These are phyloP conservation scores for Rhynchosporium graminicola DNA, from an alignment of 2,329 filamentous ascomycete genomes.

Conservation along the genomic window DNA sequence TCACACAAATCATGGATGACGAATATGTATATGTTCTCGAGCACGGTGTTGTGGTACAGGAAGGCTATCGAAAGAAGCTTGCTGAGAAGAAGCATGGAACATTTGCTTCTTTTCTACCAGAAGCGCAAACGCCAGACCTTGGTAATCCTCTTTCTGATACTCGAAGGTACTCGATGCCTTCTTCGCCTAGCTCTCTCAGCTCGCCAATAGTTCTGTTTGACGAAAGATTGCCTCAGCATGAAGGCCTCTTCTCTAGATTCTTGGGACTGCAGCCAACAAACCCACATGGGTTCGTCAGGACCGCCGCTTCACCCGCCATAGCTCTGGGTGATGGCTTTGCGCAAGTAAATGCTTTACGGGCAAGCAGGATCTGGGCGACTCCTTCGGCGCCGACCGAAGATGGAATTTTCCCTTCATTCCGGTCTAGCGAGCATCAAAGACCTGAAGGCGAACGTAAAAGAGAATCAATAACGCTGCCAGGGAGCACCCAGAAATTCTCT, in stretches of 20 bases:
- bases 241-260: slow-evolving; percentile 24
- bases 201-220: slow-evolving; percentile 10
- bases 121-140: slow-evolving; percentile 11
- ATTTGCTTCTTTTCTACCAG: slow-evolving; percentile 48
- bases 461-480: not conserved
- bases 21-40: slow-evolving; percentile 85
- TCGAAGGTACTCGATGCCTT: slow-evolving; percentile 24
- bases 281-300: slow-evolving; percentile 1
- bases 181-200: slow-evolving; percentile 15
- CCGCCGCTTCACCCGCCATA: slow-evolving; percentile 14
- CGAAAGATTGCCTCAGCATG: slow-evolving; percentile 13
- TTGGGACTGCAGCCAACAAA: slow-evolving; percentile 21
- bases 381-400: slow-evolving; percentile 17
- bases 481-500: not conserved
- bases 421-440: not conserved
- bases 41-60: slow-evolving; percentile 64
- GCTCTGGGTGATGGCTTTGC: slow-evolving; percentile 26
- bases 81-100: slow-evolving; percentile 47
- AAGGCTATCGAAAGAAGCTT: slow-evolving; percentile 64
- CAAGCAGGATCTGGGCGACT: slow-evolving; percentile 28
- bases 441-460: not conserved
- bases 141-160: not conserved
- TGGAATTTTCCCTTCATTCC: slow-evolving; percentile 9
- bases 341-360: slow-evolving; percentile 28
- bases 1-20: slow-evolving; percentile 68